Evolutionary conservation across 2,329 filamentous ascomycete species (phyloP), one percentile per base, ranked within the genome.

Genomic region (Hypoxylon sp.): DNA sequence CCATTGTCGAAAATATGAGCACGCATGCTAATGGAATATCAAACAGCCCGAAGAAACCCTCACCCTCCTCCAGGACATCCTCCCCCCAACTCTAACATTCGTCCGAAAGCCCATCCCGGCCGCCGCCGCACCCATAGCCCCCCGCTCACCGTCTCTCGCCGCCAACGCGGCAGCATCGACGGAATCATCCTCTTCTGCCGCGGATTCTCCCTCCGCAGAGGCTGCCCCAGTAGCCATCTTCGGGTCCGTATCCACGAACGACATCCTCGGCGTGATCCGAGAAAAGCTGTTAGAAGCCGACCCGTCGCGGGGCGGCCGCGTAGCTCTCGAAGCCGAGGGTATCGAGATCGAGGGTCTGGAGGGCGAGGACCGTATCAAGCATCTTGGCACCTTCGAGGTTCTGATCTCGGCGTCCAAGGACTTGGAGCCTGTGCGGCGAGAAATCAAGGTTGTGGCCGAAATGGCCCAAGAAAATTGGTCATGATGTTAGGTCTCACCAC

Each of bases 181-280:
- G 28, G 3, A 25, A 23, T 10, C 66, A 1, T 6, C 13, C 17
- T 9, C 25, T 2, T n/a, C 48, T 2, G 28, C 6, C 32, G 9
- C 32, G 10, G 28, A 11, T 19, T 30, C 45, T 1, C 62, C 70
- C 36, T 49, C 65, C 7, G 2, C 46, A 2, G 56, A 68, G 25
- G 56, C 72, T 2, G 69, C 59, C 2, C 25, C 63, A 10, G 50
- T 66, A 25, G 60, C 78, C 65, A 83, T 84, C 63, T 83, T 80
- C 70, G 82, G 82, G 43, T 83, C 82, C 53, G 82, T 83, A 5
- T 80, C 82, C 23, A 68, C 74, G 49, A 68, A 55, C 56, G 80
- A 83, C 71, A 74, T 84, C 41, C 73, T 79, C 1, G 70, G 71
- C 23, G 51, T 71, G 23, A 72, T 83, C 71, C 79, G 78, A 58